These are phyloP conservation scores for Hyaloscypha hepaticicola DNA, from an alignment of 495 filamentous ascomycete genomes.

Conservation along the genomic window DNA sequence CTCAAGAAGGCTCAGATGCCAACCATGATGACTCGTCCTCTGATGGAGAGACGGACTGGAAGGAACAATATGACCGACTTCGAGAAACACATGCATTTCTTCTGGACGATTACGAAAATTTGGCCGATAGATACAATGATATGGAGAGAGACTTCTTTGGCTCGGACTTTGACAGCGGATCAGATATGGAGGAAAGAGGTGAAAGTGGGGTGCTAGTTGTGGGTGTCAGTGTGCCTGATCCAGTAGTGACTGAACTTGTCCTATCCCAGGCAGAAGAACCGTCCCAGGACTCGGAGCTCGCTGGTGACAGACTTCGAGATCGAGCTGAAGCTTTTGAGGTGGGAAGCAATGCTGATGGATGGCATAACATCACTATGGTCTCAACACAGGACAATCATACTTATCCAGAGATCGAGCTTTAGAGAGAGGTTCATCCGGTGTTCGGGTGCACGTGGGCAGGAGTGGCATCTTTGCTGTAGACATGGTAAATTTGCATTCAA, in stretches of 20 bases:
- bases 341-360: slow-evolving; percentile 31
- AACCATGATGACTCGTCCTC: slow-evolving; percentile 14
- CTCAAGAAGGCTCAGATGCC: slow-evolving; percentile 9
- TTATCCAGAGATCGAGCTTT: slow-evolving; percentile 51
- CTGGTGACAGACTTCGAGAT: slow-evolving; percentile 1
- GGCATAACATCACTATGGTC: slow-evolving; percentile 45
- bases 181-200: slow-evolving; percentile 10
- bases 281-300: slow-evolving; percentile 6
- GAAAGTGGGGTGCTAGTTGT: slow-evolving; percentile 18
- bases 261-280: slow-evolving; percentile 16
- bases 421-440: background rate
- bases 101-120: background rate
- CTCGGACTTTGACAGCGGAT: slow-evolving; percentile 6
- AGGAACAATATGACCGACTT: slow-evolving; percentile 17
- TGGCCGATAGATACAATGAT: slow-evolving; percentile 7
- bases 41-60: slow-evolving; percentile 26
- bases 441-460: background rate
- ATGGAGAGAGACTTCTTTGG: slow-evolving; percentile 10
- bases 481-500: background rate
- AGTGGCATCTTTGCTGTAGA: background rate
- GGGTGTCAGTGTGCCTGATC: slow-evolving; percentile 14
- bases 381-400: slow-evolving; percentile 49
- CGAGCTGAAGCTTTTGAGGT: slow-evolving; percentile 19
- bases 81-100: slow-evolving; percentile 7
- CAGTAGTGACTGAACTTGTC: slow-evolving; percentile 18